A percentile compares a stretch with the other conserved stretches of the same genome.
Evolutionary conservation across 2,329 filamentous ascomycete genomes (phyloP).

Genomic region (Endocalyx cinctus): DNA sequence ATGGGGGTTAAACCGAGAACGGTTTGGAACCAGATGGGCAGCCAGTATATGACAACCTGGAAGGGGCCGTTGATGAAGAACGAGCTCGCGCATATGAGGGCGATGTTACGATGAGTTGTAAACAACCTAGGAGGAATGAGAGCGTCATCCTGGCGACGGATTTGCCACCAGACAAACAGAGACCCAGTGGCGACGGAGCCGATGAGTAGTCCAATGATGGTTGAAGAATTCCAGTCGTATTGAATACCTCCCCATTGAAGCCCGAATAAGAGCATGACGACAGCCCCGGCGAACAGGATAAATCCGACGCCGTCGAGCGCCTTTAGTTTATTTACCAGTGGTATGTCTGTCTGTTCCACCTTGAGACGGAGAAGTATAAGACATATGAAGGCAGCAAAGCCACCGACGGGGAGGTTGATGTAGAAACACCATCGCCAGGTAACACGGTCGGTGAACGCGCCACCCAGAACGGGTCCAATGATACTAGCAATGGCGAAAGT

Average conservation of each 20-base stretch:
- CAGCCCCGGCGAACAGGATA: slow-evolving; percentile 4
- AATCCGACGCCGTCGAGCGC: slow-evolving; percentile 6
- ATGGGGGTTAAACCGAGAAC: slow-evolving; percentile 5
- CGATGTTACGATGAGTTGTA: slow-evolving; percentile 6
- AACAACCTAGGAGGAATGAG: slow-evolving; percentile 12
- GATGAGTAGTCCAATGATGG: slow-evolving; percentile 18
- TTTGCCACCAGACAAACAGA: slow-evolving; percentile 10
- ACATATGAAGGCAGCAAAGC: slow-evolving; percentile 3
- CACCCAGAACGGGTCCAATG: slow-evolving; percentile 11
- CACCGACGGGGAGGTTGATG: slow-evolving; percentile 12
- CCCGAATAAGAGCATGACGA: slow-evolving; percentile 12
- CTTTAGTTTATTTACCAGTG: slow-evolving; percentile 2
- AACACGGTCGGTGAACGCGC: slow-evolving; percentile 10
- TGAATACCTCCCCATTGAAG: slow-evolving; percentile 11
- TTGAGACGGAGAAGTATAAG: slow-evolving; percentile 3
- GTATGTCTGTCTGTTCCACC: neutral
- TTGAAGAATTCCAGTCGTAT: slow-evolving; percentile 12
- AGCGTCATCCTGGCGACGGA: slow-evolving; percentile 6
- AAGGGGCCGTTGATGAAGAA: slow-evolving; percentile 17
- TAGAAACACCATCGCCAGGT: slow-evolving; percentile 19
- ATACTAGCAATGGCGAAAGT: slow-evolving; percentile 13
- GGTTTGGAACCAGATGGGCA: slow-evolving; percentile 16
- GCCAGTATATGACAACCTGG: slow-evolving; percentile 13
- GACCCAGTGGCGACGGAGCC: slow-evolving; percentile 4
- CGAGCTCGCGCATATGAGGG: slow-evolving; percentile 3